These are phyloP conservation scores for Lodderomyces elongisporus DNA, from an alignment of 1,139 yeast genomes.

Conservation along the genomic window DNA sequence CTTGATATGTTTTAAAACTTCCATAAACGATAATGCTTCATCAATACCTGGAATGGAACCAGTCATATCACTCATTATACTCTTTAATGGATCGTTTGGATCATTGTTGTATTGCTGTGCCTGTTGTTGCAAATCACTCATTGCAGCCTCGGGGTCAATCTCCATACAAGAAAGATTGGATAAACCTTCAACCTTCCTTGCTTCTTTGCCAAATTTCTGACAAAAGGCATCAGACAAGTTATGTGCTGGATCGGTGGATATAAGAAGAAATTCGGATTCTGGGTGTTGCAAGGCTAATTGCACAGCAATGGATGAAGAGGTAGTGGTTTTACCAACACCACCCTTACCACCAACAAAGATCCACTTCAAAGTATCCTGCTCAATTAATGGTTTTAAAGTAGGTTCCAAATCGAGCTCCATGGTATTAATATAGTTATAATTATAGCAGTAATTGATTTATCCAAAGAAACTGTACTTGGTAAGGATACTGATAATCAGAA, in stretches of 20 bases:
- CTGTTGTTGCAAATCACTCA: constrained; percentile 79
- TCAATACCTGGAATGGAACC: constrained; percentile 97
- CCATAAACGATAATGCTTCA: constrained; percentile 96
- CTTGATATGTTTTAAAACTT: constrained; percentile 93
- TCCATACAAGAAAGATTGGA: constrained; percentile 93
- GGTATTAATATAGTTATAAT: too few species aligned
- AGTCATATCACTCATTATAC: constrained; percentile 86
- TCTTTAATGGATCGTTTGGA: constrained; percentile 56
- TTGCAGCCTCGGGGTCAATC: constrained; percentile 91
- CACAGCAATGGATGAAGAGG: constrained; percentile 91
- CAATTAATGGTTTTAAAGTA: constrained; percentile 57
- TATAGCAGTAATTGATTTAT: too few species aligned
- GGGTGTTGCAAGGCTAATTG: constrained; percentile 83
- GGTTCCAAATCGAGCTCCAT: constrained; percentile 59
- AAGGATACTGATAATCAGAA: too few species aligned
- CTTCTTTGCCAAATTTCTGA: constrained; percentile 96
- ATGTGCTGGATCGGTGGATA: constrained; percentile 98
- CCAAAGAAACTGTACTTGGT: too few species aligned
- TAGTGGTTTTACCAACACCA: constrained; percentile 98
- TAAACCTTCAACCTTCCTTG: constrained; percentile 87
- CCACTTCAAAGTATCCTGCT: constrained; percentile 80
- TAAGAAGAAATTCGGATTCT: constrained; percentile 72
- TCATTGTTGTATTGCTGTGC: constrained; percentile 52
- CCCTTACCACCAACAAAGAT: constrained; percentile 99
- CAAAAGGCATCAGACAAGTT: constrained; percentile 96